Base-by-base conservation (phyloP, 176 grass and related monocot species). In the Eragrostis curvula region DNA sequence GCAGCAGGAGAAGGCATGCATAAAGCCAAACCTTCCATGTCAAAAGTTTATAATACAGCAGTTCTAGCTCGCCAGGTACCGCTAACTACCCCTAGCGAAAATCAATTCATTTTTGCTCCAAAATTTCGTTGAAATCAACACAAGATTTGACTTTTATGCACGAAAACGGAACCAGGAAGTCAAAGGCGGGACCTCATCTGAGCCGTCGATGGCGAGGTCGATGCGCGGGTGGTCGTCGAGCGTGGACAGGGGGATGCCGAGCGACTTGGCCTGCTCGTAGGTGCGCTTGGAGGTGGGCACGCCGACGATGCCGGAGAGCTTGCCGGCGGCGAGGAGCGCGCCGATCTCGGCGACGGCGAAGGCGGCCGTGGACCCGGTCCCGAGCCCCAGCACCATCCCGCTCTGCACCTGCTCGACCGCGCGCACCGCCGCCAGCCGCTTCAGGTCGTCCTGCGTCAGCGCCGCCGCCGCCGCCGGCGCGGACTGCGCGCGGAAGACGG, bases 251-350 rank as follows among this genome's bases (percentile, higher is more conserved):
- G 93, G 93, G 63, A 99, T 96, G 9, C 96, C 93, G 4, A 99
- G 89, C 53, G 96, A 92, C 67, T 80, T 62, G 42, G 96, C 96
- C 87, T 99, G 96, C 85, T 99, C 96, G 61, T 87, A 99, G 32
- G 96, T 99, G 23, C 96, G 85, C 83, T 96, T 96, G 36, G 96
- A 99, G 0, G 96, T 99, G 53, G 96, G 96, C 71, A 99, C 96
- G 18, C 96, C 87, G 32, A 98, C 96, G 61, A 99, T 96, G 21
- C 50, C 74, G 23, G 75, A 82, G 44, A 99, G 96, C 88, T 96
- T 91, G 17, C 93, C 96, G 14, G 83, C 55, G 1, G 84, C 43
- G 40, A 99, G 89, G 24, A 99, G 93, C 68, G 87, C 75, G 5
- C 96, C 96, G 70, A 99, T 96, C 81, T 99, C 96, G 0, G 88